Evolutionary conservation across 2,329 filamentous ascomycete genomes (phyloP).

Genomic region (Neobulgaria alba): DNA sequence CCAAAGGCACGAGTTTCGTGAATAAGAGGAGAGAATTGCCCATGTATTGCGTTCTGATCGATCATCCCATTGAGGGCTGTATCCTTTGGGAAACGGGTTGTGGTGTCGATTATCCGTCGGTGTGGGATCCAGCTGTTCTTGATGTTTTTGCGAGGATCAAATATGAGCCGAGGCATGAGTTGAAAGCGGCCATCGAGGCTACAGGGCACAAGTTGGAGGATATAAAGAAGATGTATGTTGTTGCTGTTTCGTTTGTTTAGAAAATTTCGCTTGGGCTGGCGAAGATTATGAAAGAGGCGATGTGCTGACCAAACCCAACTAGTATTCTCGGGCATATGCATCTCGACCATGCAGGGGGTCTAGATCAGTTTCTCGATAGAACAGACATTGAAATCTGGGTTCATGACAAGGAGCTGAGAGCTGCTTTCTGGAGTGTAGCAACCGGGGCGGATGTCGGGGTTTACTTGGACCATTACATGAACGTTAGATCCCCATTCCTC

Average conservation of each 20-base stretch:
- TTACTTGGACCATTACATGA: slow-evolving; percentile 30
- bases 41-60: slow-evolving; percentile 22
- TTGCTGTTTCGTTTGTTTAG: too few relatives aligned
- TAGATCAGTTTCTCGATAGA: slow-evolving; percentile 35
- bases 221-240: slow-evolving; percentile 33
- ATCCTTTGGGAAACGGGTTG: slow-evolving; percentile 24
- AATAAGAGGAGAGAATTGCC: slow-evolving; percentile 22
- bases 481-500: slow-evolving; percentile 10
- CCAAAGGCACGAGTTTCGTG: slow-evolving; percentile 13
- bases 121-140: slow-evolving; percentile 28
- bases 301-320: slow-evolving; percentile 1
- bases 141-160: slow-evolving; percentile 32
- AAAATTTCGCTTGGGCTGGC: too few relatives aligned
- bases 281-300: too few relatives aligned
- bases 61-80: slow-evolving; percentile 21
- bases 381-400: slow-evolving; percentile 38
- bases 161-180: slow-evolving; percentile 22
- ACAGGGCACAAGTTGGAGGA: slow-evolving; percentile 37
- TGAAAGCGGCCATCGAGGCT: slow-evolving; percentile 27
- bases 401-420: slow-evolving; percentile 39
- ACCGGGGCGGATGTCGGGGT: slow-evolving; percentile 34
- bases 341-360: slow-evolving; percentile 39
- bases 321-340: slow-evolving; percentile 39
- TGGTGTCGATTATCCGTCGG: slow-evolving; percentile 19
- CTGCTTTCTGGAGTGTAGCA: slow-evolving; percentile 36